Base-by-base conservation (phyloP, 768 basidiomycete species). In the Collybia mongolica region DNA sequence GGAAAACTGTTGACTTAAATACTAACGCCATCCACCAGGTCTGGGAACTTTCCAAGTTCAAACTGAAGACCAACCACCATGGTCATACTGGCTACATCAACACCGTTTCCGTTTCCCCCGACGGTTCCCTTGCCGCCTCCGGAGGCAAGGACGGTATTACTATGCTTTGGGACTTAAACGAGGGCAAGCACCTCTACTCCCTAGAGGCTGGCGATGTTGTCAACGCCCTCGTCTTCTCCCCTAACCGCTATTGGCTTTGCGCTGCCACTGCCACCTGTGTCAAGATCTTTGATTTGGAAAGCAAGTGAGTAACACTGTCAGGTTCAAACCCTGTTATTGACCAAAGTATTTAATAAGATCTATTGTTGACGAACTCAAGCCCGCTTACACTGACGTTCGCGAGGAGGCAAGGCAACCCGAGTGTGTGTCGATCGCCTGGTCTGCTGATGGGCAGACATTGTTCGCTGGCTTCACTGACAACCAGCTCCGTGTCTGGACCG, bases 101-200 rank as follows among this genome's bases (percentile, higher is more conserved):
- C 81, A 94, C 96, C 62, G 75, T 99, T 66, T 94, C 97, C 53
- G 95, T 99, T 53, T 99, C 97, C 32, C 97, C 97, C 46, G 97
- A 99, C 67, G 97, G 97, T 57, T 99, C 97, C 20, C 84, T 99
- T 65, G 95, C 96, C 60, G 97, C 97, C 42, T 98, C 97, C 43
- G 97, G 97, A 67, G 97, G 97, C 64, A 98, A 98, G 76, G 97
- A 99, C 71, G 95, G 95, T 54, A 96, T 98, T 73, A 97, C 95
- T 69, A 98, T 98, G 95, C 88, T 98, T 56, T 99, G 97, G 97
- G 97, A 99, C 71, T 78, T 99, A 64, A 98, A 98, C 76, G 97
- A 98, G 81, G 95, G 94, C 81, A 98, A 98, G 79, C 97, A 98
- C 82, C 86, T 99, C 65, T 99, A 99, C 83, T 98, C 94, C 47